Percentiles rank a stretch among this genome's conserved stretches.
phyloP scores from a whole-genome alignment of 148 eudicot genomes.

The Salicornia ramosissima region DNA sequence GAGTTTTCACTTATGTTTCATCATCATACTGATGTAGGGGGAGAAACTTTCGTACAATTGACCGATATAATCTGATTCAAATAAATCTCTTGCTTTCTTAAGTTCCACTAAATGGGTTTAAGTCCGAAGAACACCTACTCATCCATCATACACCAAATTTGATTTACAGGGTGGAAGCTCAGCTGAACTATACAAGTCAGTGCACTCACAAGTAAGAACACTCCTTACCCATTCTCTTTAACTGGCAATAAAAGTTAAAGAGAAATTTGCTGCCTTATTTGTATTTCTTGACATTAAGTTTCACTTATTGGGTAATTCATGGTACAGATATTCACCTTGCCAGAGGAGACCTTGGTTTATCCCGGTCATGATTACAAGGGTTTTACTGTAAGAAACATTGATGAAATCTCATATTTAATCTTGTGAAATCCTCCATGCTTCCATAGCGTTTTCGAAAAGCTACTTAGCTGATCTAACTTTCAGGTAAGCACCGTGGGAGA shows the following conservation, averaged over 20 bases:
- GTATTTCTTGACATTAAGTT: not conserved
- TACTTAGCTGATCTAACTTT: slow-evolving; percentile 18
- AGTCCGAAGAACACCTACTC: not conserved
- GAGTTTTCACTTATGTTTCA: not conserved
- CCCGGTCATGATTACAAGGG: slow-evolving; percentile 99
- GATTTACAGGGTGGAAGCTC: slow-evolving; percentile 83
- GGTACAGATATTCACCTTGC: slow-evolving; percentile 83
- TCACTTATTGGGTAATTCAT: slow-evolving; percentile 15
- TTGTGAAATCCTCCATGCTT: not conserved
- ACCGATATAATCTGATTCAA: not conserved
- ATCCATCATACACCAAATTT: not conserved
- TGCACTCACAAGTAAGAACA: slow-evolving; percentile 79
- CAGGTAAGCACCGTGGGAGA: slow-evolving; percentile 93
- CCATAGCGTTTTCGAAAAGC: slow-evolving; percentile 1
- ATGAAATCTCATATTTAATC: not conserved
- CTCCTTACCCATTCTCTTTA: not conserved
- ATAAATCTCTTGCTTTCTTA: not conserved
- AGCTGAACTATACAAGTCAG: slow-evolving; percentile 70
- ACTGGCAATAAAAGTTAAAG: not conserved
- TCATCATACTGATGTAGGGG: not conserved
- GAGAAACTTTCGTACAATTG: not conserved
- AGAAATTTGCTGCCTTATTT: not conserved
- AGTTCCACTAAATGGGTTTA: not conserved
- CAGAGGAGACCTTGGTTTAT: slow-evolving; percentile 74
- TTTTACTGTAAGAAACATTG: slow-evolving; percentile 54